Conservation (phyloP, 345 rosid genomes). For the Physaria fendleri region DNA sequence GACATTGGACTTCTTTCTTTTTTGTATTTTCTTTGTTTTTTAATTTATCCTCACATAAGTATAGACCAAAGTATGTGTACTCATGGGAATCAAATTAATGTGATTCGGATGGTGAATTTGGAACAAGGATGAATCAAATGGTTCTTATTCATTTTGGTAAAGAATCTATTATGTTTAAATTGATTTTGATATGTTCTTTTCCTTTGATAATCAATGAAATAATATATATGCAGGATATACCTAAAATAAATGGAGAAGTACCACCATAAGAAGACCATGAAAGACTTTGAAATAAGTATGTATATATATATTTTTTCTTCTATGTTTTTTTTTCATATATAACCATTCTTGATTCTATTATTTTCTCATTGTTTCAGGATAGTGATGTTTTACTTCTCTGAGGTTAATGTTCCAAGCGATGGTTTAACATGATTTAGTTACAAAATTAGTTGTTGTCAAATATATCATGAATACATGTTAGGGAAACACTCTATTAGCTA, state of each 20-base stretch:
- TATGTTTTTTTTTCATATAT: not conserved
- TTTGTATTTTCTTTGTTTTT: no score
- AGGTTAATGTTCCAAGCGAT: constrained; percentile 34
- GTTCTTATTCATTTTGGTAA: constrained; percentile 74
- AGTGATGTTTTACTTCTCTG: constrained; percentile 23
- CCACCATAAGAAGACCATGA: constrained; percentile 94
- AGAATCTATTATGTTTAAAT: not conserved
- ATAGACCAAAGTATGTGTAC: constrained; percentile 43
- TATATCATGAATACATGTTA: no score
- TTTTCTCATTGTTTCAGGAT: constrained; percentile 1
- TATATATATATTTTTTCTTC: not conserved
- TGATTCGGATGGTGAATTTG: constrained; percentile 64
- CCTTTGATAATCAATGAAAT: not conserved
- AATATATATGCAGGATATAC: constrained; percentile 67
- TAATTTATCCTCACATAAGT: no score
- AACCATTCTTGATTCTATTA: not conserved
- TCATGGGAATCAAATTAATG: constrained; percentile 60
- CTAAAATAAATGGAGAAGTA: constrained; percentile 87
- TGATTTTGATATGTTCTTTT: not conserved
- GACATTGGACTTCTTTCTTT: no score
- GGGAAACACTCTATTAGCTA: no score
- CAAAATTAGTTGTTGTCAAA: no score
- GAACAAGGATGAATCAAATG: constrained; percentile 74
- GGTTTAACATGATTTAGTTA: no score
- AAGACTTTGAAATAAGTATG: constrained; percentile 69